Conservation (phyloP, 75 land plant genomes). For the Pinus albicaulis region DNA sequence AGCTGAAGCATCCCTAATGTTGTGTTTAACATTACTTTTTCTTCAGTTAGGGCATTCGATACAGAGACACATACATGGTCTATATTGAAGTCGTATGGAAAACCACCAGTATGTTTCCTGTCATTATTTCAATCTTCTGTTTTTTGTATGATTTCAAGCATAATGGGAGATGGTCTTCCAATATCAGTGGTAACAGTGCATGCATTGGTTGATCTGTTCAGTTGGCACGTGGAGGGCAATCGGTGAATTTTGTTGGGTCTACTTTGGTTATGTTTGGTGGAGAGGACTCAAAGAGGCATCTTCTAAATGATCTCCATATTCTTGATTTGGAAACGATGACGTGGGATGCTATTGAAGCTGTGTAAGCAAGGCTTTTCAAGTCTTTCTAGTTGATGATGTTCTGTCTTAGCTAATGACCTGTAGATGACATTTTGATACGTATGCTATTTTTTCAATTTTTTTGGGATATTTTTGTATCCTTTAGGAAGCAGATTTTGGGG, state of each 20-base stretch:
- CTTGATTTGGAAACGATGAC: constrained; percentile 90
- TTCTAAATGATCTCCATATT: constrained; percentile 83
- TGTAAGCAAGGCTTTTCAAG: constrained; percentile 32
- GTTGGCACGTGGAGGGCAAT: constrained; percentile 88
- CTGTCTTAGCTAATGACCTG: not conserved
- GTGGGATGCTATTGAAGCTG: constrained; percentile 72
- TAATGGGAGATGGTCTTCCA: not conserved
- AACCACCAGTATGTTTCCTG: constrained; percentile 53
- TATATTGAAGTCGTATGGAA: constrained; percentile 51
- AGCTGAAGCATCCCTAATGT: not conserved
- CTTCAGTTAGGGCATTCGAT: constrained; percentile 73
- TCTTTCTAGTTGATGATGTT: not conserved
- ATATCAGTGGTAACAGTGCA: not conserved
- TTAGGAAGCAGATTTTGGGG: not conserved
- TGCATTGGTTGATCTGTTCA: constrained; percentile 22
- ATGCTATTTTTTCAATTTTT: not conserved
- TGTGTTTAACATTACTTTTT: constrained; percentile 7
- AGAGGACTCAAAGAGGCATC: constrained; percentile 65
- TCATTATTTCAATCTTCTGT: not conserved
- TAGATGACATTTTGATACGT: constrained; percentile 1
- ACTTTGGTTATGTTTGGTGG: constrained; percentile 91
- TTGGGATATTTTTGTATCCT: not conserved
- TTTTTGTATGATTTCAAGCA: not conserved
- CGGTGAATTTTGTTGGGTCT: constrained; percentile 79
- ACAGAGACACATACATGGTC: constrained; percentile 47